Evolutionary conservation across 2,329 filamentous ascomycete species (phyloP).

Genomic region (Fonsecaea multimorphosa): DNA sequence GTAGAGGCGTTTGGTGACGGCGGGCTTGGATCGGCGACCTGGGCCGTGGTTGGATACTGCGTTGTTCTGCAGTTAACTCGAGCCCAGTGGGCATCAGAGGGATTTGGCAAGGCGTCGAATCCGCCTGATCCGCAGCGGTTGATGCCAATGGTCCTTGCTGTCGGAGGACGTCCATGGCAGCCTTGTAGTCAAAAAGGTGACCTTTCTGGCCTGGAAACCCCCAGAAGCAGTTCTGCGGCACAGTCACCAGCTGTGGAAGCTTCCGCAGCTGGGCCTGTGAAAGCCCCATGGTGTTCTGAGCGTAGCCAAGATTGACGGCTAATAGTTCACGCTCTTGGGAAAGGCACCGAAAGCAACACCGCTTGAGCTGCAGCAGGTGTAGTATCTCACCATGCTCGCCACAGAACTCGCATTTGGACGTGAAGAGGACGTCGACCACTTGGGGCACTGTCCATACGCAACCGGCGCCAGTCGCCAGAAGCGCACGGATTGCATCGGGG

Average conservation of each 20-base stretch:
- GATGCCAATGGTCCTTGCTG: background rate
- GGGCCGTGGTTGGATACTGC: conserved; percentile 17
- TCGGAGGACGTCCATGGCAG: conserved; percentile 13
- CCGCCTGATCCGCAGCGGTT: background rate
- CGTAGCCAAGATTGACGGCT: conserved; percentile 19
- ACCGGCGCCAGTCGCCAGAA: conserved; percentile 21
- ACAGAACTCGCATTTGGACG: conserved; percentile 23
- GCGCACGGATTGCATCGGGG: conserved; percentile 16
- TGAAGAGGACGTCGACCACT: conserved; percentile 21
- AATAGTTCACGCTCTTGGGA: conserved; percentile 30
- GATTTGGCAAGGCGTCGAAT: background rate
- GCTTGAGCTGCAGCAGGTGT: conserved; percentile 27
- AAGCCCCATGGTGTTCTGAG: conserved; percentile 14
- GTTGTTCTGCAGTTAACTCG: conserved; percentile 1
- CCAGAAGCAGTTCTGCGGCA: conserved; percentile 29
- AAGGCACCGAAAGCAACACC: conserved; percentile 31
- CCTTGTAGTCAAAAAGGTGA: conserved; percentile 17
- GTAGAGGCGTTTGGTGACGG: conserved; percentile 10
- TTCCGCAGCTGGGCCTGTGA: conserved; percentile 7
- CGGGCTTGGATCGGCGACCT: conserved; percentile 21
- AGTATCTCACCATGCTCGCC: conserved; percentile 27
- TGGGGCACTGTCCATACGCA: conserved; percentile 23
- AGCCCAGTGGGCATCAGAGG: conserved; percentile 1
- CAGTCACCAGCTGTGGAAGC: conserved; percentile 17
- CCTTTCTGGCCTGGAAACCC: conserved; percentile 7